A percentile compares a stretch with the other conserved stretches of the same genome.
phyloP scores from a whole-genome alignment of 148 eudicot species.

The Chenopodium suecicum region DNA sequence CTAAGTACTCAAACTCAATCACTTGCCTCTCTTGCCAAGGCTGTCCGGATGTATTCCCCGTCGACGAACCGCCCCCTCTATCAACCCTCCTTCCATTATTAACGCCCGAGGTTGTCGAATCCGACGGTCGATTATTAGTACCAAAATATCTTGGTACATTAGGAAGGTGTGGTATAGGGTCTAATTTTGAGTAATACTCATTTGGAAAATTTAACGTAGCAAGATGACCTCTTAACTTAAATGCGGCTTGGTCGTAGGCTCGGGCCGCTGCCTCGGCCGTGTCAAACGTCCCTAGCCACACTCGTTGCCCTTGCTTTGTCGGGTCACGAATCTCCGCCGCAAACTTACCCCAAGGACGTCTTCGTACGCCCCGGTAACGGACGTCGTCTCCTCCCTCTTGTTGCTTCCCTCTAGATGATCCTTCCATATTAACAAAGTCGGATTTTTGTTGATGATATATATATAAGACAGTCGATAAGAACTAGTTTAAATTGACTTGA shows the following conservation, averaged over 20 bases:
- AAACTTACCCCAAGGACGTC: slow-evolving; percentile 37
- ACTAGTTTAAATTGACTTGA: background rate
- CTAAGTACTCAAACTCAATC: slow-evolving; percentile 60
- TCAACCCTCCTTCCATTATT: slow-evolving; percentile 7
- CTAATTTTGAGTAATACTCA: slow-evolving; percentile 41
- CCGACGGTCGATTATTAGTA: background rate
- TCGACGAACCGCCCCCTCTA: background rate
- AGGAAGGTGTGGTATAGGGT: slow-evolving; percentile 34
- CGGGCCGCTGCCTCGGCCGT: slow-evolving; percentile 45
- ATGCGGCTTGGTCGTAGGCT: slow-evolving; percentile 59
- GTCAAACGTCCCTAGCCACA: slow-evolving; percentile 61
- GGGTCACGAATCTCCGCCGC: slow-evolving; percentile 64
- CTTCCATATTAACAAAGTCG: slow-evolving; percentile 29
- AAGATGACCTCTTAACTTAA: slow-evolving; percentile 50
- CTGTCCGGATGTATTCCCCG: background rate
- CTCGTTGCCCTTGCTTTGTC: slow-evolving; percentile 42
- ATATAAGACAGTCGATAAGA: background rate
- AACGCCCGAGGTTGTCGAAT: background rate
- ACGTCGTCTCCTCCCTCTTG: slow-evolving; percentile 32
- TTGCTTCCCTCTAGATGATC: slow-evolving; percentile 20
- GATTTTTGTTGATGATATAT: background rate
- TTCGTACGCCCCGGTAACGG: slow-evolving; percentile 30
- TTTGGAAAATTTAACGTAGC: slow-evolving; percentile 55
- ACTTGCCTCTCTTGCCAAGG: slow-evolving; percentile 35
- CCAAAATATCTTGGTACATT: slow-evolving; percentile 16